Base-by-base conservation (phyloP, 768 basidiomycete genomes). In the Psilocybe cubensis region DNA sequence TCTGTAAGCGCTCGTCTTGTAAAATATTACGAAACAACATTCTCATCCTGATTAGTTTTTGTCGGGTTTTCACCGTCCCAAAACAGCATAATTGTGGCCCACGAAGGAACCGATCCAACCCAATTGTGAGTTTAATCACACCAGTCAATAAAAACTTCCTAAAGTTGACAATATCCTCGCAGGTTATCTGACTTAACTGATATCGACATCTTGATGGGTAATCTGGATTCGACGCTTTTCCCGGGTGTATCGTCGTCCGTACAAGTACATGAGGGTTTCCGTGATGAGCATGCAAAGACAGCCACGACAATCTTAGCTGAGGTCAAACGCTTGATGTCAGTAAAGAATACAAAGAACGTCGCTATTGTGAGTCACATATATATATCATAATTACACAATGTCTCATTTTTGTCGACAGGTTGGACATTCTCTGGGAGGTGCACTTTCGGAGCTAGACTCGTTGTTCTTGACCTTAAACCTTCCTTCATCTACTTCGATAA, bases 101-200 rank as follows among this genome's bases (percentile, higher is more conserved):
- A 86, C 60, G 75, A 87, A 64, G 86, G 86, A 14, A 87, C 86
- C 4, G 82, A 87, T 57, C 82, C 84, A 6, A 77, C 71, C 0
- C 66, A 81, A 56, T 62, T 87, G 85, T 85, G 60, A 67, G 77
- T 41, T 17, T 62, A 64, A 17, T 71, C 60, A 25, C 84, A 81
- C 80, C 47, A 64, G 1, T 87, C 80, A 61, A 79, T 83, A 56
- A 66, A 79, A 78, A 63, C n/a, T 11, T n/a, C 12, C 35, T 38
- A n/a, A 5, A 14, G n/a, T 48, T 68, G 65, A 47, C 53, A 4
- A 17, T 18, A 24, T 18, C 33, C 21, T 25, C 50, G 5, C 52
- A 83, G 81, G 48, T 43, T 76, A 45, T 74, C 84, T 1, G 76
- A 76, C 54, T 70, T 84, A 48, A 84, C 80, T 5, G 83, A 85